Base-by-base conservation (phyloP, 768 basidiomycete genomes). In the Suillus brevipes region DNA sequence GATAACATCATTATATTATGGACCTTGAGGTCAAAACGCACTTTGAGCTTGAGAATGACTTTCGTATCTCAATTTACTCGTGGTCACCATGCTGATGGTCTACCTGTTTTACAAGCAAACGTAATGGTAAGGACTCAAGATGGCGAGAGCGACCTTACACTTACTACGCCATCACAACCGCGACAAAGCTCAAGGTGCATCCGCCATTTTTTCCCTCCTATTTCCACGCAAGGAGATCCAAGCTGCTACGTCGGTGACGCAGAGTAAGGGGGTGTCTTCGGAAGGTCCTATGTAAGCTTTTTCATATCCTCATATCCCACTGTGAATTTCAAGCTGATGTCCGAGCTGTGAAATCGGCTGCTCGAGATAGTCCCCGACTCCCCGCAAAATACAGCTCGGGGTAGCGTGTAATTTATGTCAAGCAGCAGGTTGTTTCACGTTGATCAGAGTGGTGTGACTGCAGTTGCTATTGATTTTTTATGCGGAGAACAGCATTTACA, bases 191-290 rank as follows among this genome's bases (percentile, higher is more conserved):
- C 45, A 16, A 6, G 49, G 25, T 25, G 13, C 23, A 1, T 50
- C 3, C 1, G 25, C 25, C 16, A 31, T 10, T 60, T 4, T 31
- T 36, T 28, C 31, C 25, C 56, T 12, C 49, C 38, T 45, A 50
- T 49, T 65, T 47, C 58, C 59, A 47, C 64, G 37, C 72, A 96
- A 28, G 94, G 90, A 90, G 70, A 90, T 96, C 66, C 86, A 95
- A 85, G 95, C 92, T 60, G 82, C 84, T 52, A 31, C 4, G 85
- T 88, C 66, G 88, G 90, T 65, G 93, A 94, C 75, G 87, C 88
- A 68, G 91, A 92, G 85, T 93, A 84, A 79, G 52, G 50, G 64
- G 31, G 38, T 18, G 14, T 38, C 56, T 57, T 57, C 56, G 14
- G 4, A 37, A 58, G 37, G 23, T 25, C 16, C 37, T 38, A 8